Base-by-base conservation (phyloP, 2,329 filamentous ascomycete genomes). In the Aquanectria penicillioides region DNA sequence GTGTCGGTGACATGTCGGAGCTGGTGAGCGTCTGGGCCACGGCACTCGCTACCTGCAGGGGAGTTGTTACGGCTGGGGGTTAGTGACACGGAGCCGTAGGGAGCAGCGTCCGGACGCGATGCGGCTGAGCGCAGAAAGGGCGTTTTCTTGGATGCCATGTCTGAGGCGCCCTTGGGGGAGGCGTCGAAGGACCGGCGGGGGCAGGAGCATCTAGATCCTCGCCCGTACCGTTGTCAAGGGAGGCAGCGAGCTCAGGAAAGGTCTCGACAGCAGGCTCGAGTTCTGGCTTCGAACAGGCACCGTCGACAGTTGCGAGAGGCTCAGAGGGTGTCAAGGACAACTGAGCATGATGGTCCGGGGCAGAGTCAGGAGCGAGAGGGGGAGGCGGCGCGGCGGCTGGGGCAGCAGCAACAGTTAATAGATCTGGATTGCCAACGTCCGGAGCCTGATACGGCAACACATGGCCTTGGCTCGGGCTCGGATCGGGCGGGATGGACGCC, bases 61-160 rank as follows among this genome's bases (percentile, higher is more conserved):
- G 77, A 77, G 26, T 66, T 69, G 37, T 76, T 74, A 54, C 73
- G 72, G 57, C 71, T 74, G 15, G 75, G 73, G 13, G 75, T 70
- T 38, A 71, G 63, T 37, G 72, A 73, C 11, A 78, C 74, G 46
- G 77, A 74, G 55, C 78, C 78, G 54, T 80, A 79, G 3, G 74
- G 73, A 15, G 71, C 72, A 22, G 73, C 65, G 36, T 74, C 70
- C 38, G 62, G 63, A 33, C 68, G 71, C 44, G 66, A 67, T 51
- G 69, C 65, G 55, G 61, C 66, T 31, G 71, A 70, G 54, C 63
- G 70, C 54, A 78, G 71, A 49, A 77, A 74, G 23, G 77, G 75
- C 38, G 74, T 74, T 63, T 70, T 74, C 61, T 72, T 75, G 55
- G 72, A 73, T 43, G 74, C 69, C 75, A 77, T 77, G 52, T 69